A percentile compares a stretch with the other conserved stretches of the same genome.
These are phyloP conservation scores for Ophiostoma perfectum DNA, from an alignment of 2,329 filamentous ascomycete species.

Conservation along the genomic window DNA sequence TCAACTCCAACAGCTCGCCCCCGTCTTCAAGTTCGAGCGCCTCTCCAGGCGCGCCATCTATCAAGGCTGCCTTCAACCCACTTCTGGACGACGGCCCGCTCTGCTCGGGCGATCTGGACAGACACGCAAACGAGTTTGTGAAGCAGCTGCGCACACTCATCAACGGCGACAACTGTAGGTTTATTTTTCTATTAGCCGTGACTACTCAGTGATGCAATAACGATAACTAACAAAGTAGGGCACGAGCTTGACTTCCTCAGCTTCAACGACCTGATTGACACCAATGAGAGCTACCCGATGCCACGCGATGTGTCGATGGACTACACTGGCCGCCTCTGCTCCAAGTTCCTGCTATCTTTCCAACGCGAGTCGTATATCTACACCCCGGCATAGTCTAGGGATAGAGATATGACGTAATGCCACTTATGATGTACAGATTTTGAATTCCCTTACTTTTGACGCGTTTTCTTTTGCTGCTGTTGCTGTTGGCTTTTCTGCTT, in stretches of 20 bases:
- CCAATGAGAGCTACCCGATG: conserved; percentile 1
- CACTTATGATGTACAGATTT: neutral
- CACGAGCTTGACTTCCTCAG: conserved; percentile 22
- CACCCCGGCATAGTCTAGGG: conserved; percentile 9
- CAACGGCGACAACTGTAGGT: conserved; percentile 32
- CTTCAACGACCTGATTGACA: conserved; percentile 13
- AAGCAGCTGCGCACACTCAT: conserved; percentile 40
- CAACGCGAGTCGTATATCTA: conserved; percentile 21
- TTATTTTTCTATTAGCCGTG: neutral
- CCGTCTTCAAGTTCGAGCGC: neutral
- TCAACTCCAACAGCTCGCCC: conserved; percentile 37
- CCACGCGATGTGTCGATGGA: conserved; percentile 42
- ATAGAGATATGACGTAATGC: no score
- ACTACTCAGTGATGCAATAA: neutral
- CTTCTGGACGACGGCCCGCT: conserved; percentile 43
- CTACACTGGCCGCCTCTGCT: conserved; percentile 49
- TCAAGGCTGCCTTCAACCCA: conserved; percentile 47
- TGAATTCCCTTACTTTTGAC: neutral
- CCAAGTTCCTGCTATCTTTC: conserved; percentile 53
- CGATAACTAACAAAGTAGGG: conserved; percentile 10
- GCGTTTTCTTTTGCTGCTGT: neutral
- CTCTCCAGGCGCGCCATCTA: neutral
- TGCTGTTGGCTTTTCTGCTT: no score
- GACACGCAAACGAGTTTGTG: conserved; percentile 43
- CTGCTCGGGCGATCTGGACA: conserved; percentile 44